Evolutionary conservation across 2,329 filamentous ascomycete species (phyloP), one percentile per base, ranked within the genome.

Genomic region (Beauveria asiatica): DNA sequence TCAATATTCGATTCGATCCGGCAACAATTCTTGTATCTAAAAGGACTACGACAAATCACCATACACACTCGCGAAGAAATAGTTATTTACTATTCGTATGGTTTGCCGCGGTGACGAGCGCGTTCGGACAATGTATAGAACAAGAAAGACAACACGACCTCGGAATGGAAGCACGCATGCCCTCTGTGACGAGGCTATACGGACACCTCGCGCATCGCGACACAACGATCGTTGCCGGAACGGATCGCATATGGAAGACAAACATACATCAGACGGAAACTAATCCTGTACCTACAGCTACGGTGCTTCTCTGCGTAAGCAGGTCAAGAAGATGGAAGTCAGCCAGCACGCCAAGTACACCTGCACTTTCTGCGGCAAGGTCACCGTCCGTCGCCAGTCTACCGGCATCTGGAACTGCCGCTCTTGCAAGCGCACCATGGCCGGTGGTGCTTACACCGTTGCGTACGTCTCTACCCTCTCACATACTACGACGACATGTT

Each of bases 321-420:
- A 78, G 72, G 75, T 78, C 76, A 97, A 97, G 91, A 97, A 97
- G 90, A 96, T 97, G 89, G 94, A 97, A 88, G 90, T 97, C 79
- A 90, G 90, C 74, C 94, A 97, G 81, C 94, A 99, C 85, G 91
- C 92, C 82, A 89, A 89, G 78, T 97, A 97, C 76, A 87, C 87
- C 76, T 97, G 93, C 87, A 93, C 92, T 69, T 99, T 97, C 89
- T 96, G 92, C 86, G 93, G 93, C 76, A 97, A 97, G 88, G 88
- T 86, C 77, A 89, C 88, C 72, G 92, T 96, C 75, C 92, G 92
- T 84, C 88, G 93, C 75, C 83, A 91, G 75, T 87, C 90, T 66
- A 90, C 93, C 71, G 92, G 92, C 73, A 97, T 96, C 85, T 97
- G 93, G 93, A 85, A 93, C 79, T 99, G 94, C 90, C 88, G 86